phyloP scores from a whole-genome alignment of 1,284 basidiomycete genomes.

The Ustilago crameri region DNA sequence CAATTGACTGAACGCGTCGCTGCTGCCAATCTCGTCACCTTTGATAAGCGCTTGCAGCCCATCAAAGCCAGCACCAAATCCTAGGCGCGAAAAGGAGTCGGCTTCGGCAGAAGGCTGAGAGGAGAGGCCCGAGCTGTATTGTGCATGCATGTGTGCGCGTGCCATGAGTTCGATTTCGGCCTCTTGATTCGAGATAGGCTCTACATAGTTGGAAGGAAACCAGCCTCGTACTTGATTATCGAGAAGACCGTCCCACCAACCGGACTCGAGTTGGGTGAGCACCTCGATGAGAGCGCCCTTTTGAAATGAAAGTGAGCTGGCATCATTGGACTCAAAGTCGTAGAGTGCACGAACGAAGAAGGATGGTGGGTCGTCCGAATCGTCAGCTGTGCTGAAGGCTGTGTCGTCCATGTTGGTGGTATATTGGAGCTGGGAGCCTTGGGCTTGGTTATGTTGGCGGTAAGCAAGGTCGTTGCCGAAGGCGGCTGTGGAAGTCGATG shows the following conservation, averaged over 20 bases:
- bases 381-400: constrained; percentile 21
- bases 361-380: constrained; percentile 48
- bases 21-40: constrained; percentile 39
- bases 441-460: constrained; percentile 2
- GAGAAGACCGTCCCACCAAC: constrained; percentile 98
- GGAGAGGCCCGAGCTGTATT: constrained; percentile 29
- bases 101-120: constrained; percentile 27
- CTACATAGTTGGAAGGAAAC: constrained; percentile 97
- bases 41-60: constrained; percentile 49
- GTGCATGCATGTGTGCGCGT: constrained; percentile 32
- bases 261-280: constrained; percentile 86
- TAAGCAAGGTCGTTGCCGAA: constrained; percentile 5
- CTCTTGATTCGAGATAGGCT: constrained; percentile 81
- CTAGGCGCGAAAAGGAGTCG: constrained; percentile 47
- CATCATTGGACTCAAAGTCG: constrained; percentile 80
- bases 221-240: constrained; percentile 78
- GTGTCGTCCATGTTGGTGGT: constrained; percentile 10
- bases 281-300: constrained; percentile 93
- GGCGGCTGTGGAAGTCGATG: constrained; percentile 32
- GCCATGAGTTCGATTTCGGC: constrained; percentile 50
- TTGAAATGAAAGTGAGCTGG: constrained; percentile 86
- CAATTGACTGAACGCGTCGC: constrained; percentile 60
- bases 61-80: constrained; percentile 51
- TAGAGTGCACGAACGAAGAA: constrained; percentile 93
- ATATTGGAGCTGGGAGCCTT: constrained; percentile 8